Percentiles rank a stretch among this genome's conserved stretches.
phyloP scores from a whole-genome alignment of 2,329 filamentous ascomycete species.

The Davidsoniella eucalypti region DNA sequence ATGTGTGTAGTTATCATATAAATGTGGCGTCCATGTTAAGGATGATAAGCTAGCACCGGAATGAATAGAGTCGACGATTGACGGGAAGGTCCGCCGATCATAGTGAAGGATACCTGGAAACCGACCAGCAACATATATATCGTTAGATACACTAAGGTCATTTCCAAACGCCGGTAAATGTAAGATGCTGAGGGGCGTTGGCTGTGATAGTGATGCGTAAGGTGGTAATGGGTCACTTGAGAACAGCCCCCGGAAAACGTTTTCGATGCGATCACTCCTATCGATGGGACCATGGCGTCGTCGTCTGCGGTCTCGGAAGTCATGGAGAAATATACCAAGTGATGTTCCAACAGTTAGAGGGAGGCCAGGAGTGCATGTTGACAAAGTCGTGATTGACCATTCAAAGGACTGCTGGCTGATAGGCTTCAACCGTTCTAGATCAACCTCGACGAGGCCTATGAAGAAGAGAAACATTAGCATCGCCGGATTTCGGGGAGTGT shows the following conservation, averaged over 20 bases:
- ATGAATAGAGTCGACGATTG: slow-evolving; percentile 60
- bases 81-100: slow-evolving; percentile 71
- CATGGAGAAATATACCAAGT: slow-evolving; percentile 65
- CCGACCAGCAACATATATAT: slow-evolving; percentile 77
- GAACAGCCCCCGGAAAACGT: slow-evolving; percentile 25
- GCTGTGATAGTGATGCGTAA: slow-evolving; percentile 61
- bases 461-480: background rate
- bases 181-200: slow-evolving; percentile 67
- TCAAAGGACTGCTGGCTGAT: slow-evolving; percentile 57
- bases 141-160: slow-evolving; percentile 43
- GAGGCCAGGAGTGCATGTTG: slow-evolving; percentile 44
- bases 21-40: slow-evolving; percentile 28
- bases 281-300: slow-evolving; percentile 16
- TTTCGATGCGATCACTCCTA: slow-evolving; percentile 17
- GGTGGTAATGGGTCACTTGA: slow-evolving; percentile 35
- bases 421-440: slow-evolving; percentile 55
- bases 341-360: slow-evolving; percentile 77
- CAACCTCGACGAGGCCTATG: slow-evolving; percentile 56
- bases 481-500: background rate
- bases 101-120: slow-evolving; percentile 84
- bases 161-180: slow-evolving; percentile 48
- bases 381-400: slow-evolving; percentile 71
- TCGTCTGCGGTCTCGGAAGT: slow-evolving; percentile 39
- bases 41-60: slow-evolving; percentile 68
- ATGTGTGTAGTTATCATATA: background rate